A percentile compares a stretch with the other conserved stretches of the same genome.
Conservation (phyloP, 768 basidiomycete genomes). For the Russula virescens region DNA sequence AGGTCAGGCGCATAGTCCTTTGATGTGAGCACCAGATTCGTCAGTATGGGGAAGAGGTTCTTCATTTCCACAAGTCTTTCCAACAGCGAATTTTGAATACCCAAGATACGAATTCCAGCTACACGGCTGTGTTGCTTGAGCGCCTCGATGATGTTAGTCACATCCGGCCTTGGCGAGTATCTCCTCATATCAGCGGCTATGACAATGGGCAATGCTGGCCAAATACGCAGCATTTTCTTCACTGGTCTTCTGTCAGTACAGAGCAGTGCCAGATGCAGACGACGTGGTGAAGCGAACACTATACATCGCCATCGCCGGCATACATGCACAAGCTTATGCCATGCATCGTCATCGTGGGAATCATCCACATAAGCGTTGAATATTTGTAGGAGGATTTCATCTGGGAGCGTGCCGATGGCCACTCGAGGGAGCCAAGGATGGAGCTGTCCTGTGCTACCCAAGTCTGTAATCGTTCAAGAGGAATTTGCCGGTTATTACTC, state of each 20-base stretch:
- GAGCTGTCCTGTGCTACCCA: background rate
- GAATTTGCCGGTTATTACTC: background rate
- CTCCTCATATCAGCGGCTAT: background rate
- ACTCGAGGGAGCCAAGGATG: too few relatives aligned
- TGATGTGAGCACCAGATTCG: background rate
- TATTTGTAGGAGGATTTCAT: background rate
- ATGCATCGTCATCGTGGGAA: background rate
- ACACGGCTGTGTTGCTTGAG: slow-evolving; percentile 1
- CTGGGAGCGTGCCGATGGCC: background rate
- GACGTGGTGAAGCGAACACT: slow-evolving; percentile 1
- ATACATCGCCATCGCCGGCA: background rate
- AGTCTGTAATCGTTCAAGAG: background rate
- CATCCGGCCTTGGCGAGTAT: too few relatives aligned
- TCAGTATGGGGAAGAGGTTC: background rate
- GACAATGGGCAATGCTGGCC: slow-evolving; percentile 2
- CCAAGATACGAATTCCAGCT: background rate
- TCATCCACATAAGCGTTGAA: background rate
- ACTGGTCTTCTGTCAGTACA: background rate
- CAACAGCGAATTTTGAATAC: background rate
- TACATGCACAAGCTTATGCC: background rate
- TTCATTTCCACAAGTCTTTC: background rate
- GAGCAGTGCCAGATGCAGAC: background rate
- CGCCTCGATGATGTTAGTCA: background rate
- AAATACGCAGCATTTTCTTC: background rate
- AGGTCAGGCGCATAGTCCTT: background rate